These are phyloP conservation scores for Alternaria ethzedia DNA, from an alignment of 2,329 filamentous ascomycete species.

Conservation along the genomic window DNA sequence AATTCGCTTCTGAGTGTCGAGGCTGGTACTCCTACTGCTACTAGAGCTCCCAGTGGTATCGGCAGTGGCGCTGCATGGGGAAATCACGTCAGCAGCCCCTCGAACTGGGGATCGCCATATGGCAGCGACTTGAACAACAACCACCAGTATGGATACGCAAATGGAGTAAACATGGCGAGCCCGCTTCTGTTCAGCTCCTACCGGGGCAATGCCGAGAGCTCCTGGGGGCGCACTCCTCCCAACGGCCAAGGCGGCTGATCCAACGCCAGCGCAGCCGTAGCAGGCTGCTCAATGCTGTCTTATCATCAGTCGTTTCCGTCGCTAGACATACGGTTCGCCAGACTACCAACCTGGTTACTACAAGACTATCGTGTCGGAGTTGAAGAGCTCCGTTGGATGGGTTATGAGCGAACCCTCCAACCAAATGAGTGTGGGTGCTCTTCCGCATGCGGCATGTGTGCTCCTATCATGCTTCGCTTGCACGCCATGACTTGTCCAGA, in stretches of 20 bases:
- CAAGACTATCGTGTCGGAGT: background rate
- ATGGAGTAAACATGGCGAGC: slow-evolving; percentile 45
- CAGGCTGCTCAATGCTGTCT: slow-evolving; percentile 14
- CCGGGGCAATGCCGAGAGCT: slow-evolving; percentile 34
- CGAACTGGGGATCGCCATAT: slow-evolving; percentile 36
- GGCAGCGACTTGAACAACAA: slow-evolving; percentile 27
- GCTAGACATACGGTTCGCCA: background rate
- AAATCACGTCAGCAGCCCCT: slow-evolving; percentile 29
- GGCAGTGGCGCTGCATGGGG: slow-evolving; percentile 44
- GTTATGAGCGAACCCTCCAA: background rate
- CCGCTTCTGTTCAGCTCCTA: slow-evolving; percentile 53
- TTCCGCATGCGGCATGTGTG: background rate
- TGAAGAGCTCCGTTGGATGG: background rate
- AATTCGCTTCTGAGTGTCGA: slow-evolving; percentile 50
- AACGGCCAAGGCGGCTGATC: slow-evolving; percentile 50
- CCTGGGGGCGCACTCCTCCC: slow-evolving; percentile 45
- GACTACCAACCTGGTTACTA: background rate
- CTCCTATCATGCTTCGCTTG: background rate
- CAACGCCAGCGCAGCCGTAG: slow-evolving; percentile 13
- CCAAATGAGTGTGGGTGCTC: background rate
- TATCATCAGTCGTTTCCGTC: slow-evolving; percentile 9
- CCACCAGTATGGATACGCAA: slow-evolving; percentile 21
- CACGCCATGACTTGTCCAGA: background rate
- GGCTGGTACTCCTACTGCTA: slow-evolving; percentile 16
- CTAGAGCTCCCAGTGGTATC: slow-evolving; percentile 19